phyloP scores from a whole-genome alignment of 1,284 basidiomycete genomes.

The Microbotryum violaceum region DNA sequence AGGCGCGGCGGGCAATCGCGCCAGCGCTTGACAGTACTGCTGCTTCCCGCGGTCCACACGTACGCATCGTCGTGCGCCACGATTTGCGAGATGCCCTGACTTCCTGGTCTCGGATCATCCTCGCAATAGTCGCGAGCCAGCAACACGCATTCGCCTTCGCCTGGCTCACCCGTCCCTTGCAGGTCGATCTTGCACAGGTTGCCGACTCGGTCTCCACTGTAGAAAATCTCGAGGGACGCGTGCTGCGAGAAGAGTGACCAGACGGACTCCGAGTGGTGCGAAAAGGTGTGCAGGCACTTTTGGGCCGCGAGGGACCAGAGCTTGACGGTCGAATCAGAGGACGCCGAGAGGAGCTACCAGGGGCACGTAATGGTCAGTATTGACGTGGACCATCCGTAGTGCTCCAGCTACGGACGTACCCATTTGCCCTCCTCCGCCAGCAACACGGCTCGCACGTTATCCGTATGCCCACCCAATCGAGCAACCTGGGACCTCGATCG shows the following conservation, averaged over 20 bases:
- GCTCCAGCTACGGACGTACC: conserved; percentile 52
- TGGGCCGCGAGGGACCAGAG: conserved; percentile 89
- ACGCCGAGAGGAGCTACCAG: conserved; percentile 70
- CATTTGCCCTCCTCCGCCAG: conserved; percentile 71
- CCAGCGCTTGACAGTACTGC: conserved; percentile 76
- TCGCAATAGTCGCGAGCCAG: conserved; percentile 59
- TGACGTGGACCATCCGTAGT: not conserved
- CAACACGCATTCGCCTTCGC: conserved; percentile 78
- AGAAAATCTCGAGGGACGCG: conserved; percentile 82
- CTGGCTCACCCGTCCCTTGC: conserved; percentile 63
- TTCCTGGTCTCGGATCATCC: conserved; percentile 38
- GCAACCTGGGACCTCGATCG: conserved; percentile 56
- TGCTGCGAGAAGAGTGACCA: conserved; percentile 87
- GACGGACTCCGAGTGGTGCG: conserved; percentile 79
- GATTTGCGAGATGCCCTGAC: conserved; percentile 68
- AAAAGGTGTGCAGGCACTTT: conserved; percentile 89
- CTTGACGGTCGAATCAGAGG: conserved; percentile 65
- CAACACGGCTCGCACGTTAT: conserved; percentile 84
- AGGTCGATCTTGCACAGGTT: conserved; percentile 84
- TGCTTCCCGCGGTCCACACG: conserved; percentile 84
- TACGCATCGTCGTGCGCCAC: conserved; percentile 74
- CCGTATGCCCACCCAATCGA: conserved; percentile 87
- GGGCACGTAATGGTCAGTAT: conserved; percentile 1
- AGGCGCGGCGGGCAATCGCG: conserved; percentile 19
- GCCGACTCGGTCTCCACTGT: conserved; percentile 89